Evolutionary conservation across 345 rosid genomes (phyloP).

Genomic region (Syzygium jambos): DNA sequence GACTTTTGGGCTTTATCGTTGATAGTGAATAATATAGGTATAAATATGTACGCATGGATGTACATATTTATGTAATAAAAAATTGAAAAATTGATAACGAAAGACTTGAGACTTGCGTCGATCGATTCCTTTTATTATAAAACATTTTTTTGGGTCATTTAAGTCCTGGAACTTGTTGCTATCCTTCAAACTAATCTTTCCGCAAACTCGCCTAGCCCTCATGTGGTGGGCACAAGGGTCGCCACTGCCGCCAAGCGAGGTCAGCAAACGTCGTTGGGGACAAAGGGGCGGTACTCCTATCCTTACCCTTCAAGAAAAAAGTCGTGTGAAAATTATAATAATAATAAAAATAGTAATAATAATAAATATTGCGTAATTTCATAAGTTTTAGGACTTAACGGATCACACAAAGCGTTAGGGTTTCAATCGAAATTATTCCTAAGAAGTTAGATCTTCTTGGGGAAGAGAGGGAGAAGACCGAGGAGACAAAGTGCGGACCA

Average conservation of each 20-base stretch:
- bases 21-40: background rate
- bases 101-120: background rate
- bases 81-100: background rate
- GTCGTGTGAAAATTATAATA: too few species aligned
- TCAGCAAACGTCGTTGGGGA: background rate
- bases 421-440: background rate
- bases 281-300: background rate
- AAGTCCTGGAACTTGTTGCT: too few species aligned
- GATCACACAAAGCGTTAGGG: background rate
- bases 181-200: background rate
- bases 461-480: background rate
- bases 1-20: background rate
- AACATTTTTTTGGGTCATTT: too few species aligned
- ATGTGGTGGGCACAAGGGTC: background rate
- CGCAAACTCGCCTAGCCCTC: accelerated
- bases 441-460: background rate
- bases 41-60: background rate
- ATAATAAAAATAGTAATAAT: too few species aligned
- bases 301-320: background rate
- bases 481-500: background rate
- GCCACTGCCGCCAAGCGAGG: background rate
- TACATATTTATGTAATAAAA: background rate
- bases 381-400: too few species aligned
- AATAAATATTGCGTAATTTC: too few species aligned
- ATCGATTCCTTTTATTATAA: background rate